Evolutionary conservation across 768 basidiomycete genomes (phyloP), one percentile per base, ranked within the genome.

Genomic region (Boletus rubropictus): DNA sequence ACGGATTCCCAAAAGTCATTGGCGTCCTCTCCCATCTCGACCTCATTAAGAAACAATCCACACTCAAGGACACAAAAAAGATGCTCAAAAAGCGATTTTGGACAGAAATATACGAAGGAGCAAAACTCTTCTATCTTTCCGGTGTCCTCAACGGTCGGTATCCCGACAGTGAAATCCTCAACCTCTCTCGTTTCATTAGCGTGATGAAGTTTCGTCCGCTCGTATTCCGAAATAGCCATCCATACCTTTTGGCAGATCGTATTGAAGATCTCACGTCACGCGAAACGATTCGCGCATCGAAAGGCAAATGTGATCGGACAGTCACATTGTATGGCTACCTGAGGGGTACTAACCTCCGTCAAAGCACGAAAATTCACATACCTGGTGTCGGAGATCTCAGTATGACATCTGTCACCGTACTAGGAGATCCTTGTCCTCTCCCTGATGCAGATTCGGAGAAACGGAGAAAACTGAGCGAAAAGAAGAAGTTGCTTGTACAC

Each of bases 121-220:
- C 96, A 25, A 99, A 99, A 65, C 81, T 99, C 7, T 98, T 97
- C 70, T 97, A 96, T 66, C 83, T 98, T 42, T 93, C 90, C 3
- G 96, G 95, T 15, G 90, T 97, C 27, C 78, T 98, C 58, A 97
- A 98, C 57, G 96, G 96, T 17, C 89, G 94, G 33, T 97, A 98
- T 66, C 94, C 96, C 25, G 96, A 99, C 67, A 82, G 81, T 17
- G 96, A 99, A 70, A 93, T 97, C 56, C 79, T 93, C 59, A 96
- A 98, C 64, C 84, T 99, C 50, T 87, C 87, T 20, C 86, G 95
- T 33, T 99, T 98, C 76, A 89, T 99, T 57, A 82, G 84, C 35
- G 91, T 98, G 55, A 96, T 98, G 86, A 99, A 98, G 67, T 99
- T 99, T 72, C 86, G 96, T 27, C 96, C 96, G 1, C 81, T 99